A percentile compares a stretch with the other conserved stretches of the same genome.
Evolutionary conservation across 495 filamentous ascomycete genomes (phyloP).

Genomic region (Venustampulla echinocandica): DNA sequence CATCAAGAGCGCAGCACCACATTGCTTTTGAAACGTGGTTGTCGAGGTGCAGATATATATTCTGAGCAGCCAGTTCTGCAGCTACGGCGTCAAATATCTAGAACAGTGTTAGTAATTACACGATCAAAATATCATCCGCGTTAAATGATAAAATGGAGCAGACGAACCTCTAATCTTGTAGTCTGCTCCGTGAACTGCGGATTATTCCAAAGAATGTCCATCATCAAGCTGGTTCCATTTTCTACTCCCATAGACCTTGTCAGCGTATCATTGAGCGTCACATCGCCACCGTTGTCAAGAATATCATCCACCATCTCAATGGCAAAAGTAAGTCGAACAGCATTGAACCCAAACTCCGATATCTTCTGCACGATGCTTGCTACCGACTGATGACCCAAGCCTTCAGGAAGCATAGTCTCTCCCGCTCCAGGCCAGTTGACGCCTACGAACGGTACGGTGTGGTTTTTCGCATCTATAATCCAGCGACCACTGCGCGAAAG

Average conservation of each 20-base stretch:
- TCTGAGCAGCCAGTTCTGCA: constrained; percentile 26
- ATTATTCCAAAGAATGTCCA: constrained; percentile 27
- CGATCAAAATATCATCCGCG: no score
- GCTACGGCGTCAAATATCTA: constrained; percentile 35
- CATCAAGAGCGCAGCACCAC: constrained; percentile 35
- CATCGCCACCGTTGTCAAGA: constrained; percentile 44
- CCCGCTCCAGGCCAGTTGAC: not conserved
- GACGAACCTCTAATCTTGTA: constrained; percentile 33
- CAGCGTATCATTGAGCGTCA: constrained; percentile 30
- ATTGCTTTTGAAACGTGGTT: constrained; percentile 37
- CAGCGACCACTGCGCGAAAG: not conserved
- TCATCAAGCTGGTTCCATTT: constrained; percentile 27
- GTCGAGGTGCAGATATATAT: constrained; percentile 37
- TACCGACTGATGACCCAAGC: no score
- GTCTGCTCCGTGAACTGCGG: constrained; percentile 26
- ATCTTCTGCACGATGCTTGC: no score
- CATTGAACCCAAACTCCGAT: no score
- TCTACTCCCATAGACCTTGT: constrained; percentile 31
- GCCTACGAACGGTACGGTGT: not conserved
- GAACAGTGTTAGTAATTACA: no score
- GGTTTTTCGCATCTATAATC: not conserved
- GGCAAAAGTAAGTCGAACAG: constrained; percentile 37
- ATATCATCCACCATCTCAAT: constrained; percentile 52
- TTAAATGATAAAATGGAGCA: no score
- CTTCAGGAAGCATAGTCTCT: not conserved